phyloP scores from a whole-genome alignment of 371 early-diverging fungal genomes.

The Mucor piriformis region DNA sequence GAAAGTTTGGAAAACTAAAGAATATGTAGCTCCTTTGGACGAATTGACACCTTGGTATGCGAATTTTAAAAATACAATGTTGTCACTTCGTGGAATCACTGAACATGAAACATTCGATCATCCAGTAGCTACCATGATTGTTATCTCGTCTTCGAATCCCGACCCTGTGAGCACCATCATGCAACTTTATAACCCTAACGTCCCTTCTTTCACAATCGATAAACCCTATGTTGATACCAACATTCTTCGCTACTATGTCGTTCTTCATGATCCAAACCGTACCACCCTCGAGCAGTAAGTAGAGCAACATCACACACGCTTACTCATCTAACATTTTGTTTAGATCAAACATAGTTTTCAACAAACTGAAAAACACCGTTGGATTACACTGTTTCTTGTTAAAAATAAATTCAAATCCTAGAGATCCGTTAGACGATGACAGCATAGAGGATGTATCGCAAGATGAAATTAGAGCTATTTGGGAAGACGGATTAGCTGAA shows the following conservation, averaged over 20 bases:
- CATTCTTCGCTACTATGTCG: slow-evolving; percentile 70
- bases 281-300: slow-evolving; percentile 60
- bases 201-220: slow-evolving; percentile 60
- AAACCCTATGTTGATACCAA: slow-evolving; percentile 71
- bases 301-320: too few species aligned
- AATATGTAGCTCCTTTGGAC: slow-evolving; percentile 52
- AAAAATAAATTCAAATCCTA: slow-evolving; percentile 55
- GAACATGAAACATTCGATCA: slow-evolving; percentile 95
- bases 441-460: slow-evolving; percentile 16
- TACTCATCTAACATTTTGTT: too few species aligned
- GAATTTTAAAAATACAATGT: slow-evolving; percentile 70
- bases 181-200: slow-evolving; percentile 60
- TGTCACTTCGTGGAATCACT: slow-evolving; percentile 67
- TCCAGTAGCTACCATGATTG: slow-evolving; percentile 84
- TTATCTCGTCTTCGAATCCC: slow-evolving; percentile 74
- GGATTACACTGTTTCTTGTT: slow-evolving; percentile 69
- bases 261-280: slow-evolving; percentile 73
- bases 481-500: slow-evolving; percentile 23
- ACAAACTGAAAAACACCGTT: slow-evolving; percentile 68
- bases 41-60: slow-evolving; percentile 87
- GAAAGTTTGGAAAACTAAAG: too few species aligned
- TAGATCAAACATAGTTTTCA: slow-evolving; percentile 64
- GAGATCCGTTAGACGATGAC: slow-evolving; percentile 36
- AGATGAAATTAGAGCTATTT: slow-evolving; percentile 23
- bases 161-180: slow-evolving; percentile 78